Evolutionary conservation across 2,329 filamentous ascomycete species (phyloP), one percentile per base, ranked within the genome.

Genomic region (Xylariaceae sp.): DNA sequence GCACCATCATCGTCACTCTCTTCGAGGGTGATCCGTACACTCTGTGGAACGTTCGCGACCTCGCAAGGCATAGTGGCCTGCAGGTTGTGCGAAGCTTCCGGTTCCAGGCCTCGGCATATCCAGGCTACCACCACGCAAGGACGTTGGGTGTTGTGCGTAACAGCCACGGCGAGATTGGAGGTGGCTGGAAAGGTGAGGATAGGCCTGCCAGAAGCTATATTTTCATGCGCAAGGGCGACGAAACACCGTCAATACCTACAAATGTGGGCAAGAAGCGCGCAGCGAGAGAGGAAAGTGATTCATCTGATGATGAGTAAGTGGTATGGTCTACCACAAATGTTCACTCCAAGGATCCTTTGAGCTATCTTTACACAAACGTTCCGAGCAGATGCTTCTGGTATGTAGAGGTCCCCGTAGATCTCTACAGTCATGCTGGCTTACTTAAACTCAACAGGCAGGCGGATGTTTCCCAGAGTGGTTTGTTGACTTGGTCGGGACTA

Each of bases 11-110:
- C 47, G 84, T 97, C 18, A 95, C 91, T 0, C 74, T 97, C 10
- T 99, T 99, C 69, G 93, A 97, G 70, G 89, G 88, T 53, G 88
- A 95, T 69, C 94, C 94, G 0, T 99, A 99, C 69, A 93, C 90
- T 2, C 79, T 97, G 1, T 99, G 94, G 94, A 97, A 97, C 73
- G 80, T 97, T 22, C 82, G 86, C 34, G 93, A 97, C 73, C 76
- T 99, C 28, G 94, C 83, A 2, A 80, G 93, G 6, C 90, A 96
- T 68, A 78, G 79, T 5, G 89, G 88, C 5, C 73, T 93, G 46
- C 80, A 82, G 63, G 86, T 91, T 34, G 77, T 84, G 61, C 75
- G 80, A 63, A 90, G 86, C 68, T 92, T 88, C 66, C 73, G 72
- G 51, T 94, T 94, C 65, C 77, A 82, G 56, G 77, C 82, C 5